Evolutionary conservation across 495 filamentous ascomycete species (phyloP).

Genomic region (Talaromyces nanjingensis): DNA sequence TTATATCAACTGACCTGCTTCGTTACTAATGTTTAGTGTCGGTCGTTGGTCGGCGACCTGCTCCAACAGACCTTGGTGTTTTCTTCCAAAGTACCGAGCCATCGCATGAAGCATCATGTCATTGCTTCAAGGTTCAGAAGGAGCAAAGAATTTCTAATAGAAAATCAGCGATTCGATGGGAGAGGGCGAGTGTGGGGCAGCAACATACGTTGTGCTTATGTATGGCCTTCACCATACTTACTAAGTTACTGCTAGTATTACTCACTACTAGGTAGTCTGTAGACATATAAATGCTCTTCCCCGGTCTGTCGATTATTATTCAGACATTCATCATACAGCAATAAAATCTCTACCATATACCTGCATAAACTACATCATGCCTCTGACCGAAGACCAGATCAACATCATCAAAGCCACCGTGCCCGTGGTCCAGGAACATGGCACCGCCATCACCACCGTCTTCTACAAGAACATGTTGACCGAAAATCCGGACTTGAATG

Average conservation of each 20-base stretch:
- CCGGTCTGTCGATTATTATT: background rate
- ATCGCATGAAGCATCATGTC: background rate
- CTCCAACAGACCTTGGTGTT: too few relatives aligned
- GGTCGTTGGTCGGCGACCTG: too few relatives aligned
- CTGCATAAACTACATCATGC: background rate
- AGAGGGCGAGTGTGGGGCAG: background rate
- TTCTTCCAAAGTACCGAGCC: too few relatives aligned
- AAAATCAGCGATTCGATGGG: background rate
- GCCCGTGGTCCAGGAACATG: constrained; percentile 53
- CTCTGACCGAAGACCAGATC: constrained; percentile 14
- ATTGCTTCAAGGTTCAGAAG: background rate
- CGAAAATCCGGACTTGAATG: constrained; percentile 48
- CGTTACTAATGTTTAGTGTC: too few relatives aligned
- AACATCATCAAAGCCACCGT: constrained; percentile 21
- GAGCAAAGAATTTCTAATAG: background rate
- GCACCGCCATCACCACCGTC: constrained; percentile 47
- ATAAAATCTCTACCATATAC: background rate
- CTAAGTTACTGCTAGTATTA: background rate
- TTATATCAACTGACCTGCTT: background rate
- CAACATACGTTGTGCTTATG: constrained; percentile 2
- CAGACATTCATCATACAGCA: background rate
- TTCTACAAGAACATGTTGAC: constrained; percentile 56
- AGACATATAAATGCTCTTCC: background rate
- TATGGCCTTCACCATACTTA: background rate
- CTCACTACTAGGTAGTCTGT: background rate